Conservation (phyloP, 1,139 yeast species). For the Casaregolazyma suthepensis region DNA sequence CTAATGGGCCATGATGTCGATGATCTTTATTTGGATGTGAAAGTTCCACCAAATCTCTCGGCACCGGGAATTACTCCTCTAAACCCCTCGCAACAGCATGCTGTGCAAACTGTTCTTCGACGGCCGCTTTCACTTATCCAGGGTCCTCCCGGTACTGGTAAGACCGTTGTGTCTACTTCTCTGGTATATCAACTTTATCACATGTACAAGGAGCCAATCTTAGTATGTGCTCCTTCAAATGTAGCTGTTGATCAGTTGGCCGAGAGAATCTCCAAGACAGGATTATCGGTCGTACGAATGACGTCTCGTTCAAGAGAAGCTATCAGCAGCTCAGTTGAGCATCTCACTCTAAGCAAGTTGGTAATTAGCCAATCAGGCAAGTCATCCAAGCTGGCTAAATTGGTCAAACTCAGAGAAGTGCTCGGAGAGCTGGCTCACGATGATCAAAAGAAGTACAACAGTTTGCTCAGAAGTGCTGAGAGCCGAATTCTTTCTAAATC, state of each 20-base stretch:
- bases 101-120: slow-evolving; percentile 65
- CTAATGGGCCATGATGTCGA: slow-evolving; percentile 73
- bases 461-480: slow-evolving; percentile 45
- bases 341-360: slow-evolving; percentile 23
- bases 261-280: slow-evolving; percentile 56
- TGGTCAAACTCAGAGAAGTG: slow-evolving; percentile 53
- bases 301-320: slow-evolving; percentile 69
- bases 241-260: slow-evolving; percentile 94
- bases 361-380: slow-evolving; percentile 28
- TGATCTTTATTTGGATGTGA: slow-evolving; percentile 17
- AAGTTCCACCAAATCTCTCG: slow-evolving; percentile 55
- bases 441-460: slow-evolving; percentile 46
- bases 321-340: slow-evolving; percentile 22
- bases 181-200: slow-evolving; percentile 71
- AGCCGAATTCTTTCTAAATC: slow-evolving; percentile 47
- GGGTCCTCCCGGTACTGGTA: slow-evolving; percentile 99
- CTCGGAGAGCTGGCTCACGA: slow-evolving; percentile 61
- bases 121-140: slow-evolving; percentile 82
- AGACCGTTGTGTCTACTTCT: slow-evolving; percentile 89
- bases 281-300: slow-evolving; percentile 69
- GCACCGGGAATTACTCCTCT: slow-evolving; percentile 63
- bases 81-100: slow-evolving; percentile 72
- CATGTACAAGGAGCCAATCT: slow-evolving; percentile 51
- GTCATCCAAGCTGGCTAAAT: slow-evolving; percentile 52
- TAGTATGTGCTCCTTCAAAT: slow-evolving; percentile 94